These are phyloP conservation scores for Leccinellum albellum DNA, from an alignment of 768 basidiomycete species.

Conservation along the genomic window DNA sequence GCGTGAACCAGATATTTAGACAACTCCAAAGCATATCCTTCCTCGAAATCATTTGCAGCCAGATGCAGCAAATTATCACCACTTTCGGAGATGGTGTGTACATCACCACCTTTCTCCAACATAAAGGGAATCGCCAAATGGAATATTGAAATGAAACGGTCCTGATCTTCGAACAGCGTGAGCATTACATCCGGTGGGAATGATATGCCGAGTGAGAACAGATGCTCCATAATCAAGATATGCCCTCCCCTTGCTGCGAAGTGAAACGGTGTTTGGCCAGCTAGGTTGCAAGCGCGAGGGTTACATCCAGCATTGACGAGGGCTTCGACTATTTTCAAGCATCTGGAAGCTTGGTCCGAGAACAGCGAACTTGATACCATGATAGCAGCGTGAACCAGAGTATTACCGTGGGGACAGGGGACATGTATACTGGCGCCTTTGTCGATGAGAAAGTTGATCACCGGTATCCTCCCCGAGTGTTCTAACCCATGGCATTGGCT, in stretches of 20 bases:
- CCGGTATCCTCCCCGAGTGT: background rate
- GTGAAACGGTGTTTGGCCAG: background rate
- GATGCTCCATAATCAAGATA: background rate
- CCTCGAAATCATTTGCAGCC: background rate
- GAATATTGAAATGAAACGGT: no score
- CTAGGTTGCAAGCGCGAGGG: background rate
- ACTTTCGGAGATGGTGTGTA: background rate
- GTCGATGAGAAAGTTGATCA: background rate
- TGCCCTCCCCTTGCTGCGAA: background rate
- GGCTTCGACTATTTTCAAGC: background rate
- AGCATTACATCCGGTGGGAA: background rate
- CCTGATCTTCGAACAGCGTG: background rate
- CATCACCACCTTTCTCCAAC: background rate
- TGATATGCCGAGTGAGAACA: background rate
- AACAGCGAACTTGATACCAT: background rate
- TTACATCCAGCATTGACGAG: background rate
- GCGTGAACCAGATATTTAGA: background rate
- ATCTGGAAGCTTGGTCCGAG: background rate
- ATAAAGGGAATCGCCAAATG: background rate
- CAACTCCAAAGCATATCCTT: background rate
- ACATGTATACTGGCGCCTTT: background rate
- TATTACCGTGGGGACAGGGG: background rate
- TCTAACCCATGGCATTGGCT: accelerated
- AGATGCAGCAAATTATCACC: background rate
- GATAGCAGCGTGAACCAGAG: background rate